These are phyloP conservation scores for Podila epigama DNA, from an alignment of 192 early-diverging fungal genomes.

Conservation along the genomic window DNA sequence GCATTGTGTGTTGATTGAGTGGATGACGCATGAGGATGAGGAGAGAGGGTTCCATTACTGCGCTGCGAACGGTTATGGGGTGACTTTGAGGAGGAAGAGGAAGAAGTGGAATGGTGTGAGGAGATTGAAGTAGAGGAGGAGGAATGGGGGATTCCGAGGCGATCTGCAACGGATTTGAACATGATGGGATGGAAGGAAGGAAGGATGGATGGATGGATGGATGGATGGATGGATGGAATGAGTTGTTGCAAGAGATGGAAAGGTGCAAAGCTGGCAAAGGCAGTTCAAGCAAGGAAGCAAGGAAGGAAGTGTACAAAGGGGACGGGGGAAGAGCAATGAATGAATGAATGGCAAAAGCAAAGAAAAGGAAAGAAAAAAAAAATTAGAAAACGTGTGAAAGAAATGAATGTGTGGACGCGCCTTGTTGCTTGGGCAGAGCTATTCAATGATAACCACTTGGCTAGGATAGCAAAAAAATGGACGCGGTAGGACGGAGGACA, in stretches of 20 bases:
- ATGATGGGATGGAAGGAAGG: neutral
- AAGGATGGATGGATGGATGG: neutral
- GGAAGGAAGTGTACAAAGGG: too few relatives aligned
- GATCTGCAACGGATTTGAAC: slow-evolving; percentile 48
- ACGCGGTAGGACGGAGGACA: too few relatives aligned
- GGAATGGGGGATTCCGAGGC: slow-evolving; percentile 41
- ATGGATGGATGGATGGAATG: neutral
- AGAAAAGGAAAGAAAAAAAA: neutral
- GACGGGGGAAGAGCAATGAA: neutral
- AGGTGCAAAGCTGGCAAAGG: too few relatives aligned
- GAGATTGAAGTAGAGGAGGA: slow-evolving; percentile 9
- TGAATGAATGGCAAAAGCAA: neutral
- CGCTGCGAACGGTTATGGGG: too few relatives aligned
- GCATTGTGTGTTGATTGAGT: slow-evolving; percentile 5
- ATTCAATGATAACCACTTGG: too few relatives aligned
- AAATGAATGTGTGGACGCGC: too few relatives aligned
- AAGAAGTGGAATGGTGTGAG: slow-evolving; percentile 15
- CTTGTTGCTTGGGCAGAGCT: too few relatives aligned
- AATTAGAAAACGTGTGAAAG: too few relatives aligned
- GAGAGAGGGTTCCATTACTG: slow-evolving; percentile 1
- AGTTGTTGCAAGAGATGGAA: neutral
- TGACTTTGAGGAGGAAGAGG: neutral
- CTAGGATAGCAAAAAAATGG: too few relatives aligned
- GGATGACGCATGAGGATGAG: slow-evolving; percentile 5
- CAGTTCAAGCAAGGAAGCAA: neutral